Evolutionary conservation across 176 grass and related monocot species (phyloP).

Genomic region (Carex cristatella): DNA sequence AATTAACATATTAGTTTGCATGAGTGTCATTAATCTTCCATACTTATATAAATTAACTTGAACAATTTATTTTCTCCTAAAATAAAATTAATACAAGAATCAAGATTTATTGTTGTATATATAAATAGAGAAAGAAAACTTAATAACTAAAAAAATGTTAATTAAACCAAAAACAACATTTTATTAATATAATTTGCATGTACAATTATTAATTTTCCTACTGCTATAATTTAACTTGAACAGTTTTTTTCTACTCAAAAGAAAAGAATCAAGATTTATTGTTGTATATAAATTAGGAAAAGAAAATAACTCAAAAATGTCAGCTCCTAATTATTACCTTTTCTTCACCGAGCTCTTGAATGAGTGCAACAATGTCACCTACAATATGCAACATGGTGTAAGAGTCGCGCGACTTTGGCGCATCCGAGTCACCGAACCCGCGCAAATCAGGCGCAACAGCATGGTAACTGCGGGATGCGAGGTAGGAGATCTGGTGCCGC

Average conservation of each 20-base stretch:
- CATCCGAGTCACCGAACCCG: constrained; percentile 38
- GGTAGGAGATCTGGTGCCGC: constrained; percentile 38
- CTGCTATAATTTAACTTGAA: neutral
- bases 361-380: constrained; percentile 45
- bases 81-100: too few species aligned
- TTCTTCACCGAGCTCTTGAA: constrained; percentile 32
- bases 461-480: constrained; percentile 26
- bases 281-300: too few species aligned
- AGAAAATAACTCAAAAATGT: neutral
- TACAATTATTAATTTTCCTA: neutral
- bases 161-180: neutral
- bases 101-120: too few species aligned
- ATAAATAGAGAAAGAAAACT: too few species aligned
- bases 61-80: too few species aligned
- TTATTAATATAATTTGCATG: neutral
- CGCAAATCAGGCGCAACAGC: constrained; percentile 45
- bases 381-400: constrained; percentile 45
- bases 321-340: constrained; percentile 1
- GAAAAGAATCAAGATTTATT: neutral
- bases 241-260: neutral
- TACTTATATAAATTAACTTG: too few species aligned
- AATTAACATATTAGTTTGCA: too few species aligned
- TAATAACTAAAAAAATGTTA: too few species aligned
- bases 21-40: too few species aligned
- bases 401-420: neutral